These are phyloP conservation scores for Huntiella abstrusa DNA, from an alignment of 2,329 filamentous ascomycete genomes.

Conservation along the genomic window DNA sequence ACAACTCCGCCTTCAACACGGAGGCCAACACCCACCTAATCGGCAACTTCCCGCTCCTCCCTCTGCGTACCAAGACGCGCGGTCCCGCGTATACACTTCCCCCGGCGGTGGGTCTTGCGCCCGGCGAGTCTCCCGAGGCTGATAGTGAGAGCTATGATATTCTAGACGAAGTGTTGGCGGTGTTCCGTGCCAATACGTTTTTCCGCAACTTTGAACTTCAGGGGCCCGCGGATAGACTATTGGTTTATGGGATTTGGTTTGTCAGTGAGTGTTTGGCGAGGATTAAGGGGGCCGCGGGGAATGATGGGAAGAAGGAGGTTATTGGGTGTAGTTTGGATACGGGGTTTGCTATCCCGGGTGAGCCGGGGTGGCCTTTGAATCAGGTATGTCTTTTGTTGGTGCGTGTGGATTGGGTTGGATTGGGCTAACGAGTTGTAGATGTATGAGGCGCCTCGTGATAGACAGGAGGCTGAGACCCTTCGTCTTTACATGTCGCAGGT, in stretches of 20 bases:
- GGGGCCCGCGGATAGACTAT: slow-evolving; percentile 77
- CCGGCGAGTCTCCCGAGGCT: slow-evolving; percentile 51
- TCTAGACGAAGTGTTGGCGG: slow-evolving; percentile 74
- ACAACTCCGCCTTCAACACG: slow-evolving; percentile 91
- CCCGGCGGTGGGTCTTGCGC: slow-evolving; percentile 36
- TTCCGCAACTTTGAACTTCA: slow-evolving; percentile 99
- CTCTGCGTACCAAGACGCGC: slow-evolving; percentile 82
- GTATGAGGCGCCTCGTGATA: slow-evolving; percentile 72
- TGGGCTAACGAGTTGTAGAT: slow-evolving; percentile 30
- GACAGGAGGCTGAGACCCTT: slow-evolving; percentile 76
- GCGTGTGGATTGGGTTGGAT: neutral
- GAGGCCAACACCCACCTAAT: slow-evolving; percentile 47
- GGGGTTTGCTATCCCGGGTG: slow-evolving; percentile 87
- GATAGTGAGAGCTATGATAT: slow-evolving; percentile 91
- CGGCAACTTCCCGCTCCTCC: slow-evolving; percentile 89
- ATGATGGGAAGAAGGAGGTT: slow-evolving; percentile 51
- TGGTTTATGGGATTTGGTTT: slow-evolving; percentile 94
- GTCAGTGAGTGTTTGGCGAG: slow-evolving; percentile 78
- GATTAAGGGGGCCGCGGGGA: slow-evolving; percentile 52
- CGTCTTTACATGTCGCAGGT: slow-evolving; percentile 84
- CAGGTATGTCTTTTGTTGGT: slow-evolving; percentile 34
- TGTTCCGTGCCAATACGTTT: slow-evolving; percentile 96
- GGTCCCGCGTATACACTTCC: slow-evolving; percentile 84
- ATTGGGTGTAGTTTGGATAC: slow-evolving; percentile 79
- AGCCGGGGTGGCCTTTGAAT: slow-evolving; percentile 82